Percentiles rank a stretch among this genome's conserved stretches.
Conservation (phyloP, 164 flowering plant species). For the Protea cynaroides region DNA sequence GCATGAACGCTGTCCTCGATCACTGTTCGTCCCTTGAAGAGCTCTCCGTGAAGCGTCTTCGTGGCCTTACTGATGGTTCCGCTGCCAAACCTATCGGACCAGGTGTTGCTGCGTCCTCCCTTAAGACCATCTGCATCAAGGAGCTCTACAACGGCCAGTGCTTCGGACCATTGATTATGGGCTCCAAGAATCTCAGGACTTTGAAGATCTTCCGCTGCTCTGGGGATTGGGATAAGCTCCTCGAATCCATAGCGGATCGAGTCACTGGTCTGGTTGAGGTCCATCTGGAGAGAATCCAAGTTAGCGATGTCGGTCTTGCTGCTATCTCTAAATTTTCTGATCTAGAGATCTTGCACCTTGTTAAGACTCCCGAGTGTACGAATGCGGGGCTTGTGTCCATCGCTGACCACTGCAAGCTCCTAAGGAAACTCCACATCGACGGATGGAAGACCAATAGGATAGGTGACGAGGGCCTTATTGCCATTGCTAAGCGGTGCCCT, state of each 20-base stretch:
- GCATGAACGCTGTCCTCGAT: constrained; percentile 67
- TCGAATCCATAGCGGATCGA: constrained; percentile 35
- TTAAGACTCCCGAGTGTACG: constrained; percentile 81
- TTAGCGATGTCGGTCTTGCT: constrained; percentile 66
- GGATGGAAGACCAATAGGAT: constrained; percentile 91
- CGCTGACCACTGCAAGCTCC: constrained; percentile 57
- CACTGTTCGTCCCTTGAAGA: constrained; percentile 67
- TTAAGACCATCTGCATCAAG: constrained; percentile 58
- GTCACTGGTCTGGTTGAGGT: constrained; percentile 51
- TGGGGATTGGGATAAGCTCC: constrained; percentile 81
- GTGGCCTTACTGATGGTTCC: constrained; percentile 47
- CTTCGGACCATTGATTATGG: constrained; percentile 60
- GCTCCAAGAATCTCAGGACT: constrained; percentile 53
- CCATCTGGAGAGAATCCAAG: constrained; percentile 87
- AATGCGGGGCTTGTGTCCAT: constrained; percentile 51
- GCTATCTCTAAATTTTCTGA: constrained; percentile 53
- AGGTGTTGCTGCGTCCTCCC: constrained; percentile 42
- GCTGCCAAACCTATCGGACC: constrained; percentile 48
- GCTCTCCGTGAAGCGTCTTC: constrained; percentile 75
- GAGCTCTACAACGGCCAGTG: constrained; percentile 81
- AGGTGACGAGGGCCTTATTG: constrained; percentile 74
- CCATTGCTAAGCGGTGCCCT: constrained; percentile 54
- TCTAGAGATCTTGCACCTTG: constrained; percentile 72
- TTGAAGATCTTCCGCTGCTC: constrained; percentile 66
- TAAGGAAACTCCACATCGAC: constrained; percentile 92